Base-by-base conservation (phyloP, 1,284 basidiomycete genomes). In the Marasmius fiardii region DNA sequence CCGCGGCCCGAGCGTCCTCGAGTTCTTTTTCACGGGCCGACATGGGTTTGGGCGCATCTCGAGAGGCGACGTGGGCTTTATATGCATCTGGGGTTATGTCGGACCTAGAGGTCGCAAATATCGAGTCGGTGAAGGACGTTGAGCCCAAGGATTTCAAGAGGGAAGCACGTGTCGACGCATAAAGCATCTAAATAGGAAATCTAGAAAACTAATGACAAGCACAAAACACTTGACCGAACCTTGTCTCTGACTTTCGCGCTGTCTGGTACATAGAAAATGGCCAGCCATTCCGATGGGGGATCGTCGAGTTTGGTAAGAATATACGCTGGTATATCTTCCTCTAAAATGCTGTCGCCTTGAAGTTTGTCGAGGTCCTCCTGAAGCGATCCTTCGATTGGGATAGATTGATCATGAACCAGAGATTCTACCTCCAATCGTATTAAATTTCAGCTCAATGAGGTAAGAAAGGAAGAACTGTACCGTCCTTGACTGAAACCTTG, bases 1-100 rank as follows among this genome's bases (percentile, higher is more conserved):
- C 93, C 3, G 89, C 90, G 1, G 83, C 82, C 54, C 81, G 82
- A 55, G 94, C 79, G 59, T 88, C 85, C 1, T 79, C 86, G 57
- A 94, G 79, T 65, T 94, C 93, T 58, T 85, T 81, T 72, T 96
- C 93, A 28, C 87, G 80, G 0, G 83, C 82, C 26, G 88, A 91
- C 61, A 95, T 76, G 0, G 93, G 93, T 56, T 90, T 81, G 1
- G 91, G 91, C 0, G 92, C 90, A 23, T 80, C 74, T 33, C 83
- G 69, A 65, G 92, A 88, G n/a, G 76, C 80, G 54, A 81, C 77
- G 65, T 95, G 93, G 28, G 83, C 80, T n/a, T 77, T 77, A 65
- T 95, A 93, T 1, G 88, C 83, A 43, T 79, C 78, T 1, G 82
- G 71, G 3, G 84, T 83, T 39, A 88, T 63, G 66, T 92, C 85